Conservation (phyloP, 2,329 filamentous ascomycete species). For the Chlorencoelia australis region DNA sequence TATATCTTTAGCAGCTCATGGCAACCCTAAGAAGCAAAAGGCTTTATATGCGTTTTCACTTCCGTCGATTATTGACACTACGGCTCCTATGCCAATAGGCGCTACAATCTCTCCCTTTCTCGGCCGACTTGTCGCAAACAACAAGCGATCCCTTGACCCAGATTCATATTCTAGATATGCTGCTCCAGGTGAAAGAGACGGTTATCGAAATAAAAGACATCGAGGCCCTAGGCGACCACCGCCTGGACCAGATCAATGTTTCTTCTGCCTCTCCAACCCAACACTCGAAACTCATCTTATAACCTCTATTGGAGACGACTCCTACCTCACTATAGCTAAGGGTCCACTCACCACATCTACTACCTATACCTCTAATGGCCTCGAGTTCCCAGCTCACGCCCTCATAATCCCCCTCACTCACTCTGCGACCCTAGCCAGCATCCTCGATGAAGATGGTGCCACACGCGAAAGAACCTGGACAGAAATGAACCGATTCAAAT, state of each 20-base stretch:
- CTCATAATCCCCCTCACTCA: slow-evolving; percentile 87
- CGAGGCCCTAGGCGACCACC: slow-evolving; percentile 43
- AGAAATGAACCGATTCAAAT: slow-evolving; percentile 79
- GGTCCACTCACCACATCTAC: slow-evolving; percentile 67
- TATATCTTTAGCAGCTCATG: slow-evolving; percentile 74
- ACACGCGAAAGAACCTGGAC: slow-evolving; percentile 47
- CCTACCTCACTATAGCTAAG: slow-evolving; percentile 86
- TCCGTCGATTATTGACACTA: slow-evolving; percentile 49
- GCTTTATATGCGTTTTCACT: slow-evolving; percentile 71
- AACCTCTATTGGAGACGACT: slow-evolving; percentile 76
- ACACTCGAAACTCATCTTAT: slow-evolving; percentile 80
- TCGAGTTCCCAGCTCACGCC: slow-evolving; percentile 75
- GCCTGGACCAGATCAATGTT: slow-evolving; percentile 70
- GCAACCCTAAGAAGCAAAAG: slow-evolving; percentile 68
- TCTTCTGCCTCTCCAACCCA: slow-evolving; percentile 89
- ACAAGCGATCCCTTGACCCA: slow-evolving; percentile 36
- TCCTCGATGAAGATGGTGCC: slow-evolving; percentile 46
- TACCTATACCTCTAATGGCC: slow-evolving; percentile 53
- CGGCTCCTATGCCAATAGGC: slow-evolving; percentile 53
- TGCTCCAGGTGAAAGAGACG: slow-evolving; percentile 32
- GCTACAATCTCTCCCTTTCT: slow-evolving; percentile 68
- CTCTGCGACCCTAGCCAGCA: slow-evolving; percentile 60
- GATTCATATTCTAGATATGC: slow-evolving; percentile 45
- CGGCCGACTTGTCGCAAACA: slow-evolving; percentile 44
- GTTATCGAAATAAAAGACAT: slow-evolving; percentile 36